Conservation (phyloP, 306 rosid genomes). For the Vigna reflexopilosa region DNA sequence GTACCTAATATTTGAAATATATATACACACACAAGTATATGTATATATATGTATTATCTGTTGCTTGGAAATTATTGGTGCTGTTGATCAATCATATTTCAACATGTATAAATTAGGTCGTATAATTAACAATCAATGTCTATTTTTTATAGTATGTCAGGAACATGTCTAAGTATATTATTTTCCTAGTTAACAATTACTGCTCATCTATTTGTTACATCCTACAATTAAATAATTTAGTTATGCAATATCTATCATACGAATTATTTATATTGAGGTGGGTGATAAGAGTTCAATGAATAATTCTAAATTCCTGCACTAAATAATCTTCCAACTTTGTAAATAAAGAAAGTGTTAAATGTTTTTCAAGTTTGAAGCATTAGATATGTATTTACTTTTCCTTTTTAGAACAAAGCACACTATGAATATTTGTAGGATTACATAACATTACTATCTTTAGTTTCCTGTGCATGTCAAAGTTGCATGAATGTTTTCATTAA, state of each 20-base stretch:
- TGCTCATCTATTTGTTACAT: background rate
- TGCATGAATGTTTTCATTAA: conserved; percentile 6
- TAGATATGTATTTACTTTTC: background rate
- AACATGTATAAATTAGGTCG: background rate
- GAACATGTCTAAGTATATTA: background rate
- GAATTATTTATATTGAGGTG: background rate
- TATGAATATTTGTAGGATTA: background rate
- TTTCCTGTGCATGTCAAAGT: background rate
- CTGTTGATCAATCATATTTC: background rate
- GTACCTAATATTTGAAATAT: background rate
- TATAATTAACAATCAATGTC: background rate
- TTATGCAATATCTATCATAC: background rate
- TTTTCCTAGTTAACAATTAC: background rate
- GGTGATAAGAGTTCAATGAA: background rate
- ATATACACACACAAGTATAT: no score
- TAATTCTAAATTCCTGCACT: background rate
- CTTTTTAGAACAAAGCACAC: background rate
- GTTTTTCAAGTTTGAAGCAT: background rate
- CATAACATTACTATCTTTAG: background rate
- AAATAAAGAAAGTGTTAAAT: background rate
- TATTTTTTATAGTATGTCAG: background rate
- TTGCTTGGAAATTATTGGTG: background rate
- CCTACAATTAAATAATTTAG: background rate
- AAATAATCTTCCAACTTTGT: background rate
- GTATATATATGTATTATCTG: no score